phyloP scores from a whole-genome alignment of 164 flowering plant genomes.

The Stephania yunnanensis region DNA sequence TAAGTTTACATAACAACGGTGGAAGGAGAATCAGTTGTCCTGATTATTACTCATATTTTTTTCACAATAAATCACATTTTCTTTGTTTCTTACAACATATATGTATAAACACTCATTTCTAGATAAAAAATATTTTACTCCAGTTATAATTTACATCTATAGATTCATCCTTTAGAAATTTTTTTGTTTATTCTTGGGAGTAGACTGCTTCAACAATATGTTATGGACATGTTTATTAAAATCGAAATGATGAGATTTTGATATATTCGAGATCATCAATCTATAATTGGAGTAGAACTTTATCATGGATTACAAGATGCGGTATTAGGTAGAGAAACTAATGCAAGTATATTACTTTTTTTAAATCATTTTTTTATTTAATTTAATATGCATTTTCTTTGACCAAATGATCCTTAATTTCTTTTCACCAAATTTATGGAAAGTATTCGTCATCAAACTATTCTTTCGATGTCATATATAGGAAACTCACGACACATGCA shows the following conservation, averaged over 20 bases:
- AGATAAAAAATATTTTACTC: neutral
- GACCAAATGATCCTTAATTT: neutral
- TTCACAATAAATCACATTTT: neutral
- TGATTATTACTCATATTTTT: neutral
- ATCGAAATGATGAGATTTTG: slow-evolving; percentile 8
- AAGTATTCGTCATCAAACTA: slow-evolving; percentile 1
- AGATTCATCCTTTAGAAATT: neutral
- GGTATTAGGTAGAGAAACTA: neutral
- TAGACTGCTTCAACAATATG: slow-evolving; percentile 17
- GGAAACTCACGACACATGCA: slow-evolving; percentile 18
- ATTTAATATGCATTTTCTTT: neutral
- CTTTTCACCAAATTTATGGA: neutral
- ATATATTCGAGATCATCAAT: slow-evolving; percentile 10
- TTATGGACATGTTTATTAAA: slow-evolving; percentile 19
- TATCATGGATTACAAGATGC: slow-evolving; percentile 16
- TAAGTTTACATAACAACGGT: neutral
- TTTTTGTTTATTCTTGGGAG: neutral
- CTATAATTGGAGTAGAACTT: neutral
- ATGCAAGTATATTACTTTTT: neutral
- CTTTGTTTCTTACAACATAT: neutral
- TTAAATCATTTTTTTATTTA: neutral
- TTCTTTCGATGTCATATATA: slow-evolving; percentile 15
- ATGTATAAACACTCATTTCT: too few relatives aligned
- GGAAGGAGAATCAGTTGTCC: neutral
- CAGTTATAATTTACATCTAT: neutral